Base-by-base conservation (phyloP, 306 rosid species). In the Fragaria nilgerrensis region DNA sequence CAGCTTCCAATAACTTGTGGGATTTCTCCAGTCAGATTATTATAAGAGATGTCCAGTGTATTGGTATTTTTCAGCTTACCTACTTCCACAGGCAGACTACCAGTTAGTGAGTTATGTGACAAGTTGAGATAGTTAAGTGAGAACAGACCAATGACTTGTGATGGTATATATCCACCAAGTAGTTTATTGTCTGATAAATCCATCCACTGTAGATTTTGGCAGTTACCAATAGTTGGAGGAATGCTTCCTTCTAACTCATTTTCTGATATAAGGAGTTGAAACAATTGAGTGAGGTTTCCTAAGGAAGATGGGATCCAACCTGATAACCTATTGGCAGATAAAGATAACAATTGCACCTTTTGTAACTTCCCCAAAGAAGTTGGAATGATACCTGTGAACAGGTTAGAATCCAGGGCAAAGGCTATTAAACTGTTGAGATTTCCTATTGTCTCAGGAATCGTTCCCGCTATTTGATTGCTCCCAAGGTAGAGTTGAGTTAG, bases 221-320 rank as follows among this genome's bases (percentile, higher is more conserved):
- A 81, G 2, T 80, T 63, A 20, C 45, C 72, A 15, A 88, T 49
- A 39, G 68, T 73, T 37, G 37, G 61, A 36, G 89, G 84, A 75
- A 84, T 76, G 49, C 5, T 78, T 73, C 89, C 89, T 65, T 80
- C 47, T 2, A 86, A 70, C 59, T 53, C 73, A 75, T 86, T 84
- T 0, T 0, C n/a, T 1, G 69, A 59, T 0, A 86, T 3, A n/a
- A 0, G 1, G 37, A 86, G 79, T 15, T 1, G 0, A 58, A 13
- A 53, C 34, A 88, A 39, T 17, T 75, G 73, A 8, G 74, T 80
- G 22, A 86, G 81, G 58, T 84, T 86, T 2, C 88, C 81, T 48
- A 84, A 49, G 16, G 77, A 81, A 13, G 66, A 0, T 3, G 80
- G 78, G 9, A 83, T 62, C 1, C 45, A 1, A 68, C 91, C 81